phyloP scores from a whole-genome alignment of 768 basidiomycete genomes.

The Lactifluus subvellereus region DNA sequence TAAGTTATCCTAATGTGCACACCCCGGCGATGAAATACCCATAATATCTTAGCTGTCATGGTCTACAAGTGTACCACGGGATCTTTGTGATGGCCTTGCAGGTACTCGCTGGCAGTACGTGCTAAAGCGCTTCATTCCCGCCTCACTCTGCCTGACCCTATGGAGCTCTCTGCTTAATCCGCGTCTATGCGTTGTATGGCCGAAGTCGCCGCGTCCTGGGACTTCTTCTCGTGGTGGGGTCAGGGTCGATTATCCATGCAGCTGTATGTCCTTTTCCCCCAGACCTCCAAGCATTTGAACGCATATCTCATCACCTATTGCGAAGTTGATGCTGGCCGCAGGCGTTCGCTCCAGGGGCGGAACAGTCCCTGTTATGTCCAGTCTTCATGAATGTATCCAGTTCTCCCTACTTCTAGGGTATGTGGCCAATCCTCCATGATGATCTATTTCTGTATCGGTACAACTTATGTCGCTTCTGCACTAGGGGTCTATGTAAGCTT shows the following conservation, averaged over 20 bases:
- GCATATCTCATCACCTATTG: background rate
- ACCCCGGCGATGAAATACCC: background rate
- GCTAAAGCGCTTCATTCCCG: background rate
- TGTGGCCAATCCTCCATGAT: background rate
- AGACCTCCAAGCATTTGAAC: background rate
- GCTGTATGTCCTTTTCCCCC: background rate
- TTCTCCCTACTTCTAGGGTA: background rate
- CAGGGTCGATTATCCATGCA: background rate
- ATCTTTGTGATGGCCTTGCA: constrained; percentile 1
- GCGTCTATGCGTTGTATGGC: constrained; percentile 11
- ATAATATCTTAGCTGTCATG: background rate
- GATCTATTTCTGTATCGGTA: too few species aligned
- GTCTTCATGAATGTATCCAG: background rate
- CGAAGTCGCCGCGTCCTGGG: constrained; percentile 1
- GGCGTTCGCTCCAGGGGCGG: background rate
- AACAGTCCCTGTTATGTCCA: background rate
- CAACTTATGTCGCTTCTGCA: too few species aligned
- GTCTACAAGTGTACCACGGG: background rate
- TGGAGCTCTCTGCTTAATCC: background rate
- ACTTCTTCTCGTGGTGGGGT: background rate
- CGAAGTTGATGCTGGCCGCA: too few species aligned
- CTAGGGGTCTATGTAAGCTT: constrained; percentile 6
- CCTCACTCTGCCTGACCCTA: too few species aligned
- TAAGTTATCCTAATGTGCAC: too few species aligned
- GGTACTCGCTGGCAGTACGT: constrained; percentile 1